Percentiles rank a stretch among this genome's conserved stretches.
These are phyloP conservation scores for Kodamaea nitidulidarum DNA, from an alignment of 805 yeast species.

Conservation along the genomic window DNA sequence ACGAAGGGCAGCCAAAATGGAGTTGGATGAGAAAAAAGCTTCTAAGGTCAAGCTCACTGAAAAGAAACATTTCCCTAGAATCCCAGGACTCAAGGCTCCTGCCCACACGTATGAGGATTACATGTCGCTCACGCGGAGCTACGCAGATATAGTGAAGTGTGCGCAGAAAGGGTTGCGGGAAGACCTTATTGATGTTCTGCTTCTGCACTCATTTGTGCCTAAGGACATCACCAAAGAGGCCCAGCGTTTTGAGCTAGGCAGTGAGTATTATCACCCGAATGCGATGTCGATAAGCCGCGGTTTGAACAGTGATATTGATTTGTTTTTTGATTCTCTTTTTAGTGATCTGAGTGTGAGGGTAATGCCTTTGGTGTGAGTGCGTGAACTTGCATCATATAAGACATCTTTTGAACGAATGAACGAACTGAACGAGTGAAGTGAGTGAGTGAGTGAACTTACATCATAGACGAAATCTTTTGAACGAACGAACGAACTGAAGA, in stretches of 20 bases:
- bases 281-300: slow-evolving; percentile 1
- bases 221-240: slow-evolving; percentile 23
- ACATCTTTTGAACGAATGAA: no score
- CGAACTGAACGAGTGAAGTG: no score
- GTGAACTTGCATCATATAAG: no score
- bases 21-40: no score
- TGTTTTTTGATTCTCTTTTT: slow-evolving; percentile 16
- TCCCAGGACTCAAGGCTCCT: slow-evolving; percentile 4
- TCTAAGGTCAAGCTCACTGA: slow-evolving; percentile 1
- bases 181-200: slow-evolving; percentile 21
- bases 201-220: slow-evolving; percentile 20
- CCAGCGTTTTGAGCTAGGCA: slow-evolving; percentile 15
- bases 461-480: no score
- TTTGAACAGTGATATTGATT: slow-evolving; percentile 19
- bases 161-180: slow-evolving; percentile 14
- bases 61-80: slow-evolving; percentile 4
- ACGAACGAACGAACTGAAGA: no score
- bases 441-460: no score
- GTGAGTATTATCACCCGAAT: slow-evolving; percentile 7
- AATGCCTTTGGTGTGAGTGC: slow-evolving; percentile 9
- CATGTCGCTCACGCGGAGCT: slow-evolving; percentile 14
- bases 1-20: not conserved
- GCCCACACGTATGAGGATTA: slow-evolving; percentile 15
- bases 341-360: not conserved
- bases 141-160: slow-evolving; percentile 17